Evolutionary conservation across 345 rosid genomes (phyloP).

Genomic region (Eutrema heterophyllum): DNA sequence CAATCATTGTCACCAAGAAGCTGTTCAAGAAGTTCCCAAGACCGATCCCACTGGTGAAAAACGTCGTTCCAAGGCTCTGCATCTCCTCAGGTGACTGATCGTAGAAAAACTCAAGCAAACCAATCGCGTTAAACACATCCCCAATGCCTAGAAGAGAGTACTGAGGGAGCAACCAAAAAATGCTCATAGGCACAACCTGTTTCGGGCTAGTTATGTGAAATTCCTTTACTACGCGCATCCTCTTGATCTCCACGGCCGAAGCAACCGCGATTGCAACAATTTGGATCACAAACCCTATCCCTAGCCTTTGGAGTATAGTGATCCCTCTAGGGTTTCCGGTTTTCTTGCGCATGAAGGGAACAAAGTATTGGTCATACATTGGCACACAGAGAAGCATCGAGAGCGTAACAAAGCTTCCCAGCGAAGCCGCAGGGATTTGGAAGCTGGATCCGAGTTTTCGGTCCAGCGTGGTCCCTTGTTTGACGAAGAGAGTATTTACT

Average conservation of each 20-base stretch:
- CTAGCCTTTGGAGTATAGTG: slow-evolving; percentile 73
- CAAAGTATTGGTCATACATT: slow-evolving; percentile 70
- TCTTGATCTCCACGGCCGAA: slow-evolving; percentile 57
- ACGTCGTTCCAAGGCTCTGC: slow-evolving; percentile 93
- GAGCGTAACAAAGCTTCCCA: slow-evolving; percentile 75
- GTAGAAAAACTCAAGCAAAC: slow-evolving; percentile 78
- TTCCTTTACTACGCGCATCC: slow-evolving; percentile 49
- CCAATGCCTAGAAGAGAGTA: slow-evolving; percentile 70
- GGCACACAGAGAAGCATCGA: slow-evolving; percentile 86
- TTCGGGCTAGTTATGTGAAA: slow-evolving; percentile 39
- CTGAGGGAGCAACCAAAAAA: slow-evolving; percentile 80
- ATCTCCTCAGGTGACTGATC: slow-evolving; percentile 88
- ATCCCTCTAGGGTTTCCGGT: slow-evolving; percentile 84
- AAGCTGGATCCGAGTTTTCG: slow-evolving; percentile 50
- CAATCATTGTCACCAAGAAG: slow-evolving; percentile 71
- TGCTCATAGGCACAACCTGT: slow-evolving; percentile 73
- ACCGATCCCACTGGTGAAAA: slow-evolving; percentile 87
- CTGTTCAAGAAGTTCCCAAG: slow-evolving; percentile 83
- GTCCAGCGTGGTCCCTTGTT: slow-evolving; percentile 86
- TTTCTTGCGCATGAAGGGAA: slow-evolving; percentile 64
- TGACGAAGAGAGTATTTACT: slow-evolving; percentile 84
- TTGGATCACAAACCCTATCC: slow-evolving; percentile 73
- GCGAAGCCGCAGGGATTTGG: slow-evolving; percentile 79
- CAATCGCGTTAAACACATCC: slow-evolving; percentile 78
- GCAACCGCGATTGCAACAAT: slow-evolving; percentile 65